Evolutionary conservation across 2,329 filamentous ascomycete species (phyloP).

Genomic region (Huntiella decipiens): DNA sequence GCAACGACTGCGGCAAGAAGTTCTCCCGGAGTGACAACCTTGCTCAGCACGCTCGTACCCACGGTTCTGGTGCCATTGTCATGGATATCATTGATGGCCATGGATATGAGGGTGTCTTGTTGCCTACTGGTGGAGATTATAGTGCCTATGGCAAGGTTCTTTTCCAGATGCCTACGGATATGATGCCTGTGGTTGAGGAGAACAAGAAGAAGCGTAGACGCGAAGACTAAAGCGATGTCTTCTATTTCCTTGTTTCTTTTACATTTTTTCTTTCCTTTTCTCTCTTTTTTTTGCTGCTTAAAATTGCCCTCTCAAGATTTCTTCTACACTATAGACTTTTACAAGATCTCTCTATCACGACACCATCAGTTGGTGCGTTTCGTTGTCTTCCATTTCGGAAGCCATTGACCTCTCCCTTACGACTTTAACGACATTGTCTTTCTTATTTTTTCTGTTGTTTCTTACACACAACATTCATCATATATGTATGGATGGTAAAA

Average conservation of each 20-base stretch:
- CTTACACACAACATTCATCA: not conserved
- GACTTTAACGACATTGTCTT: conserved; percentile 10
- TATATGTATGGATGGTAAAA: not conserved
- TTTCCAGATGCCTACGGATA: conserved; percentile 60
- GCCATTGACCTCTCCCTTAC: conserved; percentile 1
- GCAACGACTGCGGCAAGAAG: conserved; percentile 95
- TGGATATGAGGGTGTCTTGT: conserved; percentile 30
- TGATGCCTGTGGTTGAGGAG: conserved; percentile 38
- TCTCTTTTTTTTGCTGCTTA: not conserved
- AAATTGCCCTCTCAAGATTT: not conserved
- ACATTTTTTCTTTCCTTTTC: not conserved
- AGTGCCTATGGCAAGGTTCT: conserved; percentile 55
- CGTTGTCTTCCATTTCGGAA: conserved; percentile 6
- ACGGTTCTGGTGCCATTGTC: conserved; percentile 74
- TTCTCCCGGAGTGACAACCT: conserved; percentile 97
- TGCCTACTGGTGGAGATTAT: conserved; percentile 37
- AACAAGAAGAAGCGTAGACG: conserved; percentile 51
- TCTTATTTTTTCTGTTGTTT: conserved; percentile 5
- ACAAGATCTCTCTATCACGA: too few relatives aligned
- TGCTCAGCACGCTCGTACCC: conserved; percentile 84
- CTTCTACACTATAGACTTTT: not conserved
- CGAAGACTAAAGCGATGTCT: conserved; percentile 31
- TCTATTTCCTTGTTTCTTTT: not conserved
- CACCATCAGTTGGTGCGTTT: not conserved
- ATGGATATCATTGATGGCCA: conserved; percentile 70